Evolutionary conservation across 2,329 filamentous ascomycete genomes (phyloP).

Genomic region (Bipolaris victoriae): DNA sequence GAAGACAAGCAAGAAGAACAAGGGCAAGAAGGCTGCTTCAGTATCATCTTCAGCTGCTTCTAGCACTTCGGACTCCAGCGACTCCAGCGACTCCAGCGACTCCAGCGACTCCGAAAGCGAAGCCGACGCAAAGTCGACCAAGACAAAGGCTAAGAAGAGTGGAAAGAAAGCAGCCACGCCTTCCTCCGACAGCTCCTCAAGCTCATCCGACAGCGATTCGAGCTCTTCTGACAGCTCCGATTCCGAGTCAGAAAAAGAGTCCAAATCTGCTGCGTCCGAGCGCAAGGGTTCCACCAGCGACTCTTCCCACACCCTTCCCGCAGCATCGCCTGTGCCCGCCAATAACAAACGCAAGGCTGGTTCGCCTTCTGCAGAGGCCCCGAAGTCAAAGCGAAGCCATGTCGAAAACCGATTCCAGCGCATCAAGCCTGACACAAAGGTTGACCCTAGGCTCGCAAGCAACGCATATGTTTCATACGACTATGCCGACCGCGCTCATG

Average conservation of each 20-base stretch:
- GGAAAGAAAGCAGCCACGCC: slow-evolving; percentile 23
- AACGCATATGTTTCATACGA: slow-evolving; percentile 85
- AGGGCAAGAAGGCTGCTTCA: slow-evolving; percentile 35
- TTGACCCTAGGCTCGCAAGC: slow-evolving; percentile 72
- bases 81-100: slow-evolving; percentile 34
- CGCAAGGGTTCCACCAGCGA: slow-evolving; percentile 55
- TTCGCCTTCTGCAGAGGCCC: slow-evolving; percentile 39
- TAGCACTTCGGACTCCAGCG: slow-evolving; percentile 31
- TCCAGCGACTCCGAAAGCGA: slow-evolving; percentile 38
- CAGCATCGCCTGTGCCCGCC: slow-evolving; percentile 34
- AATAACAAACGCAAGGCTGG: slow-evolving; percentile 53
- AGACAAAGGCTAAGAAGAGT: slow-evolving; percentile 23
- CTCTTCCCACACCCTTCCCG: slow-evolving; percentile 48
- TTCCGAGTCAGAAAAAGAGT: slow-evolving; percentile 20
- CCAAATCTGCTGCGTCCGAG: slow-evolving; percentile 10
- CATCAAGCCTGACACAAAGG: slow-evolving; percentile 71
- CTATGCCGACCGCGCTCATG: slow-evolving; percentile 87
- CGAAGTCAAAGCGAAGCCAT: slow-evolving; percentile 43
- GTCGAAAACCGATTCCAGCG: slow-evolving; percentile 71
- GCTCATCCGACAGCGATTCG: slow-evolving; percentile 26
- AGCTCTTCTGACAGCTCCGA: slow-evolving; percentile 27
- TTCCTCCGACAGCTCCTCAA: slow-evolving; percentile 32
- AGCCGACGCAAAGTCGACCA: slow-evolving; percentile 25
- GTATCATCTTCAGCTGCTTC: slow-evolving; percentile 42
- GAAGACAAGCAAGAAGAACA: slow-evolving; percentile 26